Evolutionary conservation across 129 eudicot genomes (phyloP).

Genomic region (Centaurea solstitialis): DNA sequence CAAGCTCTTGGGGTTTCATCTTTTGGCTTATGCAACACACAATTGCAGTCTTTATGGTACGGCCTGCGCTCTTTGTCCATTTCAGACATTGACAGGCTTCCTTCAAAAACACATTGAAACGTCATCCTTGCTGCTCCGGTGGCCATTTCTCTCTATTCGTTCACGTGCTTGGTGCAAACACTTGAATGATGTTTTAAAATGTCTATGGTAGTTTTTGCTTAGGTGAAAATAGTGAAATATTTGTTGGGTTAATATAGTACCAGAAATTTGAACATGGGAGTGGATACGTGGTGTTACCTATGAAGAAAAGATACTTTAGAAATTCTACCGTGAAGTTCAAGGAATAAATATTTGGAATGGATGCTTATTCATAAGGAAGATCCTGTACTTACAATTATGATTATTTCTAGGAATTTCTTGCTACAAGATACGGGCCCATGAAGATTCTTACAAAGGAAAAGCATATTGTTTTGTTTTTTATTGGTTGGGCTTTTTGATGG

Average conservation of each 20-base stretch:
- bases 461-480: background rate
- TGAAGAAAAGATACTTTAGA: no score
- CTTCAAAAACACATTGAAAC: slow-evolving; percentile 5
- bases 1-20: slow-evolving; percentile 8
- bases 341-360: background rate
- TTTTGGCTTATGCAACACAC: slow-evolving; percentile 33
- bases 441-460: slow-evolving; percentile 1
- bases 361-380: slow-evolving; percentile 10
- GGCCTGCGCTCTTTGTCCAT: slow-evolving; percentile 35
- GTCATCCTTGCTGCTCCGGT: slow-evolving; percentile 14
- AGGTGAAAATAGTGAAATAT: background rate
- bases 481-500: background rate
- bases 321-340: no score
- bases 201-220: background rate
- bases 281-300: no score
- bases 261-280: no score
- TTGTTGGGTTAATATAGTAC: no score
- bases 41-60: slow-evolving; percentile 39
- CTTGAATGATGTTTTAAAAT: no score
- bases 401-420: background rate
- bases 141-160: slow-evolving; percentile 4
- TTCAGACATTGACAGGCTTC: slow-evolving; percentile 29
- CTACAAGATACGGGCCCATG: background rate
- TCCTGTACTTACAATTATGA: background rate
- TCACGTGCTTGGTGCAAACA: no score